phyloP scores from a whole-genome alignment of 169 alveolate species.

The Plasmodium knowlesi region DNA sequence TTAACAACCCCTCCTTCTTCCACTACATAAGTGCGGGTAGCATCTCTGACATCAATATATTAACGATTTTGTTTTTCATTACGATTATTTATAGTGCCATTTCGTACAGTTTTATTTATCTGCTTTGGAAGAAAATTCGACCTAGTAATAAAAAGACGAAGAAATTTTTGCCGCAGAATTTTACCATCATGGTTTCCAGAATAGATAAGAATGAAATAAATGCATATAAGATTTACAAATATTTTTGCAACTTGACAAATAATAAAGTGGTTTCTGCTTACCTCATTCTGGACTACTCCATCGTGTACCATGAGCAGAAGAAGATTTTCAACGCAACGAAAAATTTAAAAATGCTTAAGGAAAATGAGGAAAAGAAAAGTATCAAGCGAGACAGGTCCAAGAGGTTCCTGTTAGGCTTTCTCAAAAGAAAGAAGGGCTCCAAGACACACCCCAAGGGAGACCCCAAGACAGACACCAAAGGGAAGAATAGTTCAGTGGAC shows the following conservation, averaged over 20 bases:
- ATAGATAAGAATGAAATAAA: conserved; percentile 62
- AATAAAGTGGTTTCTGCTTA: conserved; percentile 70
- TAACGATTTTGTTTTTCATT: conserved; percentile 50
- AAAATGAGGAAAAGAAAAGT: conserved; percentile 66
- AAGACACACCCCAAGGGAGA: background rate
- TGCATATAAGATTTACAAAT: conserved; percentile 64
- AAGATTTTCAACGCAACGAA: conserved; percentile 69
- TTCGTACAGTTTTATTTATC: conserved; percentile 58
- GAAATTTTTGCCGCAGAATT: conserved; percentile 64
- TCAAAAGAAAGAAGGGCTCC: background rate
- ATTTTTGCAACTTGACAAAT: conserved; percentile 64
- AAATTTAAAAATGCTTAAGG: conserved; percentile 60
- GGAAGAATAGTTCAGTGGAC: background rate
- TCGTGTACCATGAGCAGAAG: conserved; percentile 52
- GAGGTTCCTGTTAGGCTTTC: background rate
- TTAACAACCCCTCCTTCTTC: conserved; percentile 60
- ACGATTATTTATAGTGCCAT: conserved; percentile 73
- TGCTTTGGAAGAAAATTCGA: conserved; percentile 49
- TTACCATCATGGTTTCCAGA: conserved; percentile 73
- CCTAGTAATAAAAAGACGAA: conserved; percentile 69
- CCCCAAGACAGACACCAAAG: background rate
- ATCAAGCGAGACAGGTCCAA: conserved; percentile 19
- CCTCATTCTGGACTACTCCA: conserved; percentile 64
- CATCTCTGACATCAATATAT: conserved; percentile 46
- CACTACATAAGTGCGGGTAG: conserved; percentile 75